phyloP scores from a whole-genome alignment of 1,284 basidiomycete species.

The Malassezia arunalokei region DNA sequence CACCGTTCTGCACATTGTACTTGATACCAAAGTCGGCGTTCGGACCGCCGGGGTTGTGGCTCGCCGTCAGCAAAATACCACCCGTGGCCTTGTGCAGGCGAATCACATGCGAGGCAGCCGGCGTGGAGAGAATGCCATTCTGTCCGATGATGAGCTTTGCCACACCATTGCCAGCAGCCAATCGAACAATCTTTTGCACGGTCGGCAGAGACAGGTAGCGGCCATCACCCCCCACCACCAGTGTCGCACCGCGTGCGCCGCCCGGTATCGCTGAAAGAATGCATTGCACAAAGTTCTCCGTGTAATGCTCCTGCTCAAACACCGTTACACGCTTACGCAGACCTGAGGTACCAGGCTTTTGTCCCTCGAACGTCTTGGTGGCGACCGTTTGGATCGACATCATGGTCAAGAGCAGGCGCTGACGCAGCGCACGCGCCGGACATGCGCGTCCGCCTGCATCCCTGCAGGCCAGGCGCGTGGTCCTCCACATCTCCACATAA shows the following conservation, averaged over 20 bases:
- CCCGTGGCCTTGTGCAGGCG: constrained; percentile 89
- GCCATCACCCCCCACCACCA: constrained; percentile 94
- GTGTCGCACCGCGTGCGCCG: constrained; percentile 58
- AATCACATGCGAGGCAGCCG: constrained; percentile 90
- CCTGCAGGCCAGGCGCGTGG: neutral
- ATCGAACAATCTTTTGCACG: constrained; percentile 76
- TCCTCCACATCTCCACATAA: neutral
- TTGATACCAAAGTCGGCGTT: constrained; percentile 98
- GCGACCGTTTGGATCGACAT: constrained; percentile 19
- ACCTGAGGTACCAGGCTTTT: constrained; percentile 46
- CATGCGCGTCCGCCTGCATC: neutral
- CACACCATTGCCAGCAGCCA: constrained; percentile 67
- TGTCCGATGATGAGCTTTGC: constrained; percentile 50
- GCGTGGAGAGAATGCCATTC: constrained; percentile 84
- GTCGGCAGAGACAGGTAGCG: constrained; percentile 83
- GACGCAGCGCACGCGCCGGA: neutral
- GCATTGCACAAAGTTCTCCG: constrained; percentile 93
- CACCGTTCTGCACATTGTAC: constrained; percentile 94
- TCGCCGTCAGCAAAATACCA: constrained; percentile 92
- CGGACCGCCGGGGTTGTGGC: constrained; percentile 94
- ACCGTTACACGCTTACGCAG: constrained; percentile 45
- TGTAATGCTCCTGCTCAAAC: constrained; percentile 65
- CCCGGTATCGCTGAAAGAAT: constrained; percentile 81
- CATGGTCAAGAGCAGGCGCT: neutral
- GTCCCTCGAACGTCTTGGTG: constrained; percentile 44